Evolutionary conservation across 1,284 basidiomycete species (phyloP).

Genomic region (Ustilago sp.): DNA sequence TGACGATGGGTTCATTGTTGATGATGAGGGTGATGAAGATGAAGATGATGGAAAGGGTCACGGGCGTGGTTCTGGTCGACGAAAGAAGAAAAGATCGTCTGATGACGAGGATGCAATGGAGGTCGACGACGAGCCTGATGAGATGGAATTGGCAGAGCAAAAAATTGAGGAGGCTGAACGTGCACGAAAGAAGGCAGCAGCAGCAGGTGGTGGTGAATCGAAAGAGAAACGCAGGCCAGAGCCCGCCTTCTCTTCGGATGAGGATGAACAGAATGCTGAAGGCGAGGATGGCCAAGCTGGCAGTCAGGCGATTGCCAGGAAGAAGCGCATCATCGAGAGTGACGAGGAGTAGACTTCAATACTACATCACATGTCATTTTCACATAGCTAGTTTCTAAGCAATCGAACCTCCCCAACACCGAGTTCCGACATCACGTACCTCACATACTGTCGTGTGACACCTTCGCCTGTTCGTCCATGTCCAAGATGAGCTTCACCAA

Average conservation of each 20-base stretch:
- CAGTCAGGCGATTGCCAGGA: conserved; percentile 38
- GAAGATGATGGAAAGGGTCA: conserved; percentile 37
- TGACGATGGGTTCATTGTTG: conserved; percentile 67
- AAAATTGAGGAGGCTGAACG: conserved; percentile 51
- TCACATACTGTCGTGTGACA: conserved; percentile 4
- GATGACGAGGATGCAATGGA: conserved; percentile 59
- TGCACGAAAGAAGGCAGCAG: conserved; percentile 41
- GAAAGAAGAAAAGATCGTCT: conserved; percentile 38
- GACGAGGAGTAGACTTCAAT: conserved; percentile 41
- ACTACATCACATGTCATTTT: background rate
- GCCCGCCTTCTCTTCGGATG: conserved; percentile 44
- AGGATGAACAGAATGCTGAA: conserved; percentile 45
- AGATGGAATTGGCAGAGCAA: conserved; percentile 58
- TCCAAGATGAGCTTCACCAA: background rate
- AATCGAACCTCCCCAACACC: background rate
- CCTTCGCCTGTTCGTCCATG: background rate
- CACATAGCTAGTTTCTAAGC: background rate
- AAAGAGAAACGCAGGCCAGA: conserved; percentile 40
- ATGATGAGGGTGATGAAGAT: conserved; percentile 56
- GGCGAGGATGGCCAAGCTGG: conserved; percentile 24
- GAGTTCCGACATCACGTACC: background rate
- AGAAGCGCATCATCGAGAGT: conserved; percentile 56
- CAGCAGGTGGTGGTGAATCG: background rate
- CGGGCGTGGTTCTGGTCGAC: conserved; percentile 15
- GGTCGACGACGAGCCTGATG: conserved; percentile 64